phyloP scores from a whole-genome alignment of 257 asterid genomes.

The Handroanthus guayacan region DNA sequence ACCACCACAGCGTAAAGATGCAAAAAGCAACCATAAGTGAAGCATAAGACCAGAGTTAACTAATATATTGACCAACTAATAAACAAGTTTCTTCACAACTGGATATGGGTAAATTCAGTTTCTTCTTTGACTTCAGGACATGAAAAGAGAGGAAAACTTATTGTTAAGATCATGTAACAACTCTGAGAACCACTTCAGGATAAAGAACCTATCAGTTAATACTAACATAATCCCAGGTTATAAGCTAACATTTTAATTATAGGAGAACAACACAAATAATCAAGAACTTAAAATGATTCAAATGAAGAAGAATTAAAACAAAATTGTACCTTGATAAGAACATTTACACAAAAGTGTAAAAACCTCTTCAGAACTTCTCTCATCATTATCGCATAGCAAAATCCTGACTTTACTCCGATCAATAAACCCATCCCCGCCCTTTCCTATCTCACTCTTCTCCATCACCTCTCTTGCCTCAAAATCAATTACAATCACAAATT shows the following conservation, averaged over 20 bases:
- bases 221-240: not conserved
- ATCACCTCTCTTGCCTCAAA: constrained; percentile 33
- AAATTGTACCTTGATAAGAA: constrained; percentile 77
- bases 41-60: not conserved
- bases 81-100: not conserved
- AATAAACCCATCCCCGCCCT: constrained; percentile 73
- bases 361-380: constrained; percentile 67
- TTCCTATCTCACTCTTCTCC: constrained; percentile 59
- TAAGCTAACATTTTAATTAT: not conserved
- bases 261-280: constrained; percentile 12
- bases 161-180: not conserved
- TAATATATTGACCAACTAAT: not conserved
- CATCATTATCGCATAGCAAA: constrained; percentile 78
- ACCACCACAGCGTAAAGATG: not conserved
- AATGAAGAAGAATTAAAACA: not conserved
- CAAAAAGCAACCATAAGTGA: not conserved
- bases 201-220: not conserved
- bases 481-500: not conserved
- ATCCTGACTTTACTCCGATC: constrained; percentile 87
- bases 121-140: constrained; percentile 12
- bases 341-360: constrained; percentile 74
- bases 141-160: constrained; percentile 5
- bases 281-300: not conserved
- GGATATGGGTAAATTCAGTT: not conserved
- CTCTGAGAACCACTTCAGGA: not conserved